Percentiles rank a stretch among this genome's conserved stretches.
Evolutionary conservation across 768 basidiomycete species (phyloP).

Genomic region (Termitomyces bulborhizus): DNA sequence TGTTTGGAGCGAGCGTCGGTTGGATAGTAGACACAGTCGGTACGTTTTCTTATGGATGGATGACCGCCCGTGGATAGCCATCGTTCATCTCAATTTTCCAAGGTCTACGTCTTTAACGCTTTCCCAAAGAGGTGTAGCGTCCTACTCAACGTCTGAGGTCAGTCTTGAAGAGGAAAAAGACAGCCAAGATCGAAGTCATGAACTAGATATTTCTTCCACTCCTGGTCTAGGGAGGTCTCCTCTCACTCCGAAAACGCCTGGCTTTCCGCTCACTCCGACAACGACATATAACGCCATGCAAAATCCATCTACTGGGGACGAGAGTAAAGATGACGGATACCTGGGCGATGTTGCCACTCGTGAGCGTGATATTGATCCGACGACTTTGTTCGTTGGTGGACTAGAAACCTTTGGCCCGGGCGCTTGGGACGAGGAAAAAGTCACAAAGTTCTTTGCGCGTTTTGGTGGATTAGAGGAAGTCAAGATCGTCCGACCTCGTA

Average conservation of each 20-base stretch:
- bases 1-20: conserved; percentile 20
- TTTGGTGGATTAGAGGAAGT: conserved; percentile 63
- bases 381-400: conserved; percentile 72
- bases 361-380: conserved; percentile 52
- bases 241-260: conserved; percentile 44
- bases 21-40: conserved; percentile 8
- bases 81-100: neutral
- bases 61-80: neutral
- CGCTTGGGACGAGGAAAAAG: conserved; percentile 65
- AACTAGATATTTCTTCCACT: conserved; percentile 35
- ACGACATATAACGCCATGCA: conserved; percentile 29
- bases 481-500: conserved; percentile 62
- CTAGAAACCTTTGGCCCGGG: conserved; percentile 57
- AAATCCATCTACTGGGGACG: conserved; percentile 20
- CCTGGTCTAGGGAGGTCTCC: conserved; percentile 43
- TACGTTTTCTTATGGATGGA: neutral
- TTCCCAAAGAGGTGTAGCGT: conserved; percentile 4
- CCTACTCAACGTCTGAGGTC: conserved; percentile 1
- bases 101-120: conserved; percentile 12
- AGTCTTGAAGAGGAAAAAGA: conserved; percentile 5
- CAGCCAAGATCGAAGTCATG: conserved; percentile 24
- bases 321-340: conserved; percentile 15
- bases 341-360: conserved; percentile 14
- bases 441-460: conserved; percentile 51
- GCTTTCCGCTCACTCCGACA: conserved; percentile 45